A percentile compares a stretch with the other conserved stretches of the same genome.
These are phyloP conservation scores for Excoecaria cochinchinensis DNA, from an alignment of 345 rosid genomes.

Conservation along the genomic window DNA sequence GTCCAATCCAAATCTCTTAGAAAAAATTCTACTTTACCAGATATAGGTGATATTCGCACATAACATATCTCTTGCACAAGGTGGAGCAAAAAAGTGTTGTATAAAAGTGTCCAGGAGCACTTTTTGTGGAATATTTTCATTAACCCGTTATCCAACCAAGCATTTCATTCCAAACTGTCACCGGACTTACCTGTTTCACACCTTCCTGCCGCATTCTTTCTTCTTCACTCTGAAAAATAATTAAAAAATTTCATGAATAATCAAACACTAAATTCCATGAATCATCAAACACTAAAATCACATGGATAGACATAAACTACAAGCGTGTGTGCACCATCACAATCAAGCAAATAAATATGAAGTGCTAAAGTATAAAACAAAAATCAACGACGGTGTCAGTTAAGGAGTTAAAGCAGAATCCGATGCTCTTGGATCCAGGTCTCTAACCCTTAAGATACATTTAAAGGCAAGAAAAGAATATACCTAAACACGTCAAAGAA, in stretches of 20 bases:
- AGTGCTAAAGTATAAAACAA: not conserved
- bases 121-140: not conserved
- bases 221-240: slow-evolving; percentile 59
- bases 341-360: not conserved
- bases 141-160: not conserved
- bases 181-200: slow-evolving; percentile 44
- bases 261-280: no score
- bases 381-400: not conserved
- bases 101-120: not conserved
- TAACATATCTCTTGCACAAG: not conserved
- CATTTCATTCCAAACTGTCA: not conserved
- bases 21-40: slow-evolving; percentile 33
- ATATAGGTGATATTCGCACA: not conserved
- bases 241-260: not conserved
- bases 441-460: not conserved
- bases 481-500: not conserved
- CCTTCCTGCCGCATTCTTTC: slow-evolving; percentile 68
- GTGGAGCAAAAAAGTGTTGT: no score
- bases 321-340: not conserved
- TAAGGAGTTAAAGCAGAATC: not conserved
- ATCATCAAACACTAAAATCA: slow-evolving; percentile 12
- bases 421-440: not conserved
- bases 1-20: no score
- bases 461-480: not conserved
- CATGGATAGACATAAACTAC: not conserved